These are phyloP conservation scores for Sicyos edulis DNA, from an alignment of 306 rosid species.

Conservation along the genomic window DNA sequence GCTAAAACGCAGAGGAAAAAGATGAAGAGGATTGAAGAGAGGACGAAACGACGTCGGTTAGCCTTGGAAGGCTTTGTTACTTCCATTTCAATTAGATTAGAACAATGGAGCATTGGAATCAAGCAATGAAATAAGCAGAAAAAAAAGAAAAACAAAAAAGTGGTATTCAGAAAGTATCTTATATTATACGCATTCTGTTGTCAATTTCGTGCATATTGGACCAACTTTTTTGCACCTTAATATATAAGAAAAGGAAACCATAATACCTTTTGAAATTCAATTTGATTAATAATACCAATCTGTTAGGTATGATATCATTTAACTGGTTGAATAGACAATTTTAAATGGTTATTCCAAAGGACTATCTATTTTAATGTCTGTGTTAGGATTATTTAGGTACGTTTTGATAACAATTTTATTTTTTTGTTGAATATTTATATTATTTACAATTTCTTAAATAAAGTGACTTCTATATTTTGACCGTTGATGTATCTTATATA, in stretches of 20 bases:
- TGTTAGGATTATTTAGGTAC: no score
- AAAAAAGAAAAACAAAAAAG: conserved; percentile 18
- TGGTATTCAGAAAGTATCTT: conserved; percentile 31
- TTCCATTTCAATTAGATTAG: conserved; percentile 9
- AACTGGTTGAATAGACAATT: neutral
- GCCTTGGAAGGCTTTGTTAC: conserved; percentile 28
- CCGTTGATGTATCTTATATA: no score
- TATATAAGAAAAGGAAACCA: neutral
- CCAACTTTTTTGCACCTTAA: conserved; percentile 41
- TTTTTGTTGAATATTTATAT: no score
- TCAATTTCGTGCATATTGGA: conserved; percentile 40
- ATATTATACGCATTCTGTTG: conserved; percentile 35
- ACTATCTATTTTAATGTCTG: no score
- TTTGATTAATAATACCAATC: neutral
- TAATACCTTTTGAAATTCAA: no score
- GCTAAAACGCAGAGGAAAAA: conserved; percentile 61
- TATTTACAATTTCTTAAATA: no score
- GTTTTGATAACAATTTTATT: no score
- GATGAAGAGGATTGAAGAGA: conserved; percentile 44
- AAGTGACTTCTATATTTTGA: no score
- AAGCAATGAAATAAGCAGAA: neutral
- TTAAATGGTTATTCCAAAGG: no score
- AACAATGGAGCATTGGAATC: neutral
- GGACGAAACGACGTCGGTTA: conserved; percentile 36
- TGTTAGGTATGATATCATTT: conserved; percentile 1